Conservation (phyloP, 208 protist genomes). For the Balamuthia mandrillaris region DNA sequence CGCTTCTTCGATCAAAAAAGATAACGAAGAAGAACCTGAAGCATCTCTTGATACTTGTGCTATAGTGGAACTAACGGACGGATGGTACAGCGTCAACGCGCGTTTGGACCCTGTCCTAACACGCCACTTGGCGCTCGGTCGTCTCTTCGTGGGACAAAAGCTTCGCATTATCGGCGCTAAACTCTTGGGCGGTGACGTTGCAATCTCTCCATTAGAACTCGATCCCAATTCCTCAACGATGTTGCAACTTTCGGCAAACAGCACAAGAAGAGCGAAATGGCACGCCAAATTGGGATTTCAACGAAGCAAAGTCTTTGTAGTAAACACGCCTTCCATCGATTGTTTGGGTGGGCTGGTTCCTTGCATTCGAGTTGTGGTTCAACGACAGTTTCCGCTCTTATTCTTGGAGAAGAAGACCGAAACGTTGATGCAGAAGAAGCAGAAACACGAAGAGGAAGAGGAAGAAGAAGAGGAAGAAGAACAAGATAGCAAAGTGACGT, state of each 20-base stretch:
- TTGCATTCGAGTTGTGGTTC: constrained; percentile 11
- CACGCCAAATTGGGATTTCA: constrained; percentile 9
- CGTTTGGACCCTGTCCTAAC: not conserved
- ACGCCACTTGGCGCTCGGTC: constrained; percentile 13
- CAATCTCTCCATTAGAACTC: constrained; percentile 1
- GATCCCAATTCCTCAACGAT: too few relatives aligned
- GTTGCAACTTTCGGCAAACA: not conserved
- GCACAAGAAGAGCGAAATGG: not conserved
- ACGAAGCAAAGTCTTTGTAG: not conserved
- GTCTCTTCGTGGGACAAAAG: not conserved
- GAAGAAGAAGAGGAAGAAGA: too few relatives aligned
- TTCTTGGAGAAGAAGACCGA: constrained; percentile 33
- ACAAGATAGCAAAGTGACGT: too few relatives aligned
- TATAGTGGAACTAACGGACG: not conserved
- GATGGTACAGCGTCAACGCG: constrained; percentile 13
- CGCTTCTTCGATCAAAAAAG: not conserved
- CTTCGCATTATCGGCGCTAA: constrained; percentile 16
- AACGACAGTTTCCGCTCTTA: not conserved
- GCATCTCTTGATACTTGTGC: not conserved
- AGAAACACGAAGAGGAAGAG: too few relatives aligned
- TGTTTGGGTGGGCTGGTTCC: not conserved
- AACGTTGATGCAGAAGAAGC: too few relatives aligned
- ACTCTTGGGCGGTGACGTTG: too few relatives aligned
- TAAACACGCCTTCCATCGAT: not conserved
- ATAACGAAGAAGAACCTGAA: not conserved